Conservation (phyloP, 768 basidiomycete genomes). For the Rhodotorula babjevae region DNA sequence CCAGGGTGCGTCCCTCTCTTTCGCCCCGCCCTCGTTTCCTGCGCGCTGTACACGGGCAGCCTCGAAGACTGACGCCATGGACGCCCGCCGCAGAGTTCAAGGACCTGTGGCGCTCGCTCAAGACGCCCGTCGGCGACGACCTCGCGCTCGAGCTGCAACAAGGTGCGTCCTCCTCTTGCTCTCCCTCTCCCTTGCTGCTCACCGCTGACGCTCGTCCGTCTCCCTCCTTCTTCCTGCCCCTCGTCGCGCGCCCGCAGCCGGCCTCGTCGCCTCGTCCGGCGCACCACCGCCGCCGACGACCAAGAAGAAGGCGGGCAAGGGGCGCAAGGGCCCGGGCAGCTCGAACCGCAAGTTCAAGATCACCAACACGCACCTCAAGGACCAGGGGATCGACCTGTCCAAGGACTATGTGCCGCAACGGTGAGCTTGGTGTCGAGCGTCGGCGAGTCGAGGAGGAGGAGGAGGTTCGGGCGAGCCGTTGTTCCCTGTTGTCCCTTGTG, state of each 20-base stretch:
- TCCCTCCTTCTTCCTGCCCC: neutral
- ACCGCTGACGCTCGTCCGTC: neutral
- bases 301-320: slow-evolving; percentile 61
- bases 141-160: slow-evolving; percentile 69
- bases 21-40: neutral
- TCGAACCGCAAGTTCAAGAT: slow-evolving; percentile 69
- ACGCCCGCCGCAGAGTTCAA: slow-evolving; percentile 61
- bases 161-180: slow-evolving; percentile 50
- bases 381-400: slow-evolving; percentile 71
- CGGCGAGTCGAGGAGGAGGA: neutral
- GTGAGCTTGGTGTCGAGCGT: neutral
- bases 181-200: neutral
- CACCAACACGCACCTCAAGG: slow-evolving; percentile 82
- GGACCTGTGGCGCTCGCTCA: slow-evolving; percentile 78
- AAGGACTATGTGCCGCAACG: slow-evolving; percentile 56
- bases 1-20: slow-evolving; percentile 57
- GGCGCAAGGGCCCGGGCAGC: slow-evolving; percentile 70
- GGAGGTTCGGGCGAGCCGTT: neutral
- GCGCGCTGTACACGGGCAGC: too few species aligned
- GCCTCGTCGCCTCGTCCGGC: slow-evolving; percentile 65
- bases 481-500: neutral
- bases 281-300: slow-evolving; percentile 51
- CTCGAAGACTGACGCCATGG: too few species aligned
- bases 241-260: slow-evolving; percentile 54
- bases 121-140: slow-evolving; percentile 80